Percentiles rank a stretch among this genome's conserved stretches.
Evolutionary conservation across 1,139 yeast species (phyloP).

Genomic region (Candida tropicalis): DNA sequence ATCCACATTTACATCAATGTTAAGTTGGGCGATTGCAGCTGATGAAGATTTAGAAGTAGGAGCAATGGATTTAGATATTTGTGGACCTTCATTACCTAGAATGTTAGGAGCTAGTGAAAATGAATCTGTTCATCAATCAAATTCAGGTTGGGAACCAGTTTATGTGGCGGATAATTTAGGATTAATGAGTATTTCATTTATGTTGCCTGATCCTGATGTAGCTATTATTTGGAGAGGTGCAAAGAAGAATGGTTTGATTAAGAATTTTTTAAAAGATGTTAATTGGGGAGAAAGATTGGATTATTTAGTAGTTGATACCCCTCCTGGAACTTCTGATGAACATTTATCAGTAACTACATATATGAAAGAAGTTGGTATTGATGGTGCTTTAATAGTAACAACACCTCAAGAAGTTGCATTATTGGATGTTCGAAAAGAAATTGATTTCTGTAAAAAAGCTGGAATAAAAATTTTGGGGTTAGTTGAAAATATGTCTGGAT

Average conservation of each 20-base stretch:
- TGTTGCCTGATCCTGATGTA: conserved; percentile 91
- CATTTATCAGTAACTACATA: conserved; percentile 88
- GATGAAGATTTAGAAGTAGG: conserved; percentile 89
- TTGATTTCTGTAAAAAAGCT: conserved; percentile 92
- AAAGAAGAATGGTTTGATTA: conserved; percentile 89
- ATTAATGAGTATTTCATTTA: conserved; percentile 92
- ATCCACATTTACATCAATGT: conserved; percentile 92
- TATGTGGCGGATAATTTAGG: conserved; percentile 95
- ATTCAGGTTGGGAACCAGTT: conserved; percentile 95
- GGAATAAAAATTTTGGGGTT: conserved; percentile 82
- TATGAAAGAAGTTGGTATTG: conserved; percentile 87
- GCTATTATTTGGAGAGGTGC: conserved; percentile 98
- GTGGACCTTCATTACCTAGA: conserved; percentile 95
- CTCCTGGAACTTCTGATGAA: conserved; percentile 98
- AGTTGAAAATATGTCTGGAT: conserved; percentile 98
- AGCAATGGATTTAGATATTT: conserved; percentile 94
- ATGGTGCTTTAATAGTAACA: conserved; percentile 93
- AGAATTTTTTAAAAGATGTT: conserved; percentile 92
- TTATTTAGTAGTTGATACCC: conserved; percentile 90
- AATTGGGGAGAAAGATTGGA: conserved; percentile 91
- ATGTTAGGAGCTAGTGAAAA: conserved; percentile 87
- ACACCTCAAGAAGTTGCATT: conserved; percentile 98
- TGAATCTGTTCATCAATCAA: conserved; percentile 85
- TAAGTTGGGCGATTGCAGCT: conserved; percentile 93
- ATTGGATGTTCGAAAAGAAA: conserved; percentile 92